These are phyloP conservation scores for Mycena leptocephala DNA, from an alignment of 768 basidiomycete species.

Conservation along the genomic window DNA sequence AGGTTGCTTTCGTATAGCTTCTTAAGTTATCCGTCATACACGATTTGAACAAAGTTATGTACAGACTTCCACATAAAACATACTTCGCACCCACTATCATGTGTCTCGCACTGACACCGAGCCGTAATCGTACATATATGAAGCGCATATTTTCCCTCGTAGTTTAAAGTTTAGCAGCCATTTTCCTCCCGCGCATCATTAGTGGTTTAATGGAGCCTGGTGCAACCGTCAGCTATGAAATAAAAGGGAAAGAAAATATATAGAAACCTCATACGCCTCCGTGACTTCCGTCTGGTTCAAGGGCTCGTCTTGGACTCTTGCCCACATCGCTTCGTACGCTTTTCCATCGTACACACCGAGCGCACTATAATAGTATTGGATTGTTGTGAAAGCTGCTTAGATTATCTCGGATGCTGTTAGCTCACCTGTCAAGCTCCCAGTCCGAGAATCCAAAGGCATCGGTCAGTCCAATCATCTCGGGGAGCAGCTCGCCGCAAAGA, in stretches of 20 bases:
- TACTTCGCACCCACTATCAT: too few relatives aligned
- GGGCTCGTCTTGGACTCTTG: constrained; percentile 71
- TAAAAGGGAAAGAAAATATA: neutral
- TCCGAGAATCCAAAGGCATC: constrained; percentile 85
- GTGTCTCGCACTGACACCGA: neutral
- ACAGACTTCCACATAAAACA: too few relatives aligned
- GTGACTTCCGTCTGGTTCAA: constrained; percentile 69
- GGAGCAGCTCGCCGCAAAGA: constrained; percentile 68
- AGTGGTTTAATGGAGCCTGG: constrained; percentile 69
- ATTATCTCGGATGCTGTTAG: too few relatives aligned
- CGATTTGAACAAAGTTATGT: too few relatives aligned
- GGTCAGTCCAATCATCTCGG: constrained; percentile 77
- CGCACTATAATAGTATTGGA: constrained; percentile 63
- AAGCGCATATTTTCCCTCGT: too few relatives aligned
- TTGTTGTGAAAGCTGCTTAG: too few relatives aligned
- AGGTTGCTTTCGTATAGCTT: too few relatives aligned
- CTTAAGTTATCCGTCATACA: too few relatives aligned
- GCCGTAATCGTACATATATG: too few relatives aligned
- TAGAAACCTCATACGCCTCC: constrained; percentile 70
- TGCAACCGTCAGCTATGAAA: neutral
- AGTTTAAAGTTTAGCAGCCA: constrained; percentile 55
- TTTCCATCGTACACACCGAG: constrained; percentile 76
- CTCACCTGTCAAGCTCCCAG: constrained; percentile 81
- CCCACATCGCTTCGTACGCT: constrained; percentile 80
- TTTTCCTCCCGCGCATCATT: constrained; percentile 62